A percentile compares a stretch with the other conserved stretches of the same genome.
These are phyloP conservation scores for Colletotrichum tropicale DNA, from an alignment of 2,329 filamentous ascomycete species.

Conservation along the genomic window DNA sequence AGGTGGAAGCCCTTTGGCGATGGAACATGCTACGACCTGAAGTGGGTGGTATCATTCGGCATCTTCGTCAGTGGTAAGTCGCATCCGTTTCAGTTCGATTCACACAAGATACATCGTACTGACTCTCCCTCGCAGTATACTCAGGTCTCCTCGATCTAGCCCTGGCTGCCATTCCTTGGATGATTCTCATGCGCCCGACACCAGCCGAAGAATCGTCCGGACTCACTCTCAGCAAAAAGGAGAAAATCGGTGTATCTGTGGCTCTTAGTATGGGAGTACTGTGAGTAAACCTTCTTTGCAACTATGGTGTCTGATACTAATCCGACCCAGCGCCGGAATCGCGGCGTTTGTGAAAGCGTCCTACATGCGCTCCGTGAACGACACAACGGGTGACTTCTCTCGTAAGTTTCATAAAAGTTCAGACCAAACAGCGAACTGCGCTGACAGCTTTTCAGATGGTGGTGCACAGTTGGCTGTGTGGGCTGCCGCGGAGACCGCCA, in stretches of 20 bases:
- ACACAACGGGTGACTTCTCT: conserved; percentile 8
- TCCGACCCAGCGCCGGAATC: conserved; percentile 15
- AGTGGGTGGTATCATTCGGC: conserved; percentile 12
- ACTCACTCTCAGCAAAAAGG: conserved; percentile 27
- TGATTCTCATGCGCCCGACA: conserved; percentile 33
- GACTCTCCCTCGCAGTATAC: conserved; percentile 21
- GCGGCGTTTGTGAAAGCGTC: conserved; percentile 22
- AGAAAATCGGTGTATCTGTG: conserved; percentile 38
- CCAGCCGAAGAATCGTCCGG: conserved; percentile 7
- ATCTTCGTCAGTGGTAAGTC: conserved; percentile 14
- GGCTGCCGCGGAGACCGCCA: conserved; percentile 32
- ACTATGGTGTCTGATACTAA: background rate
- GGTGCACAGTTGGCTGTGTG: conserved; percentile 11
- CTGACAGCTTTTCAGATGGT: conserved; percentile 26
- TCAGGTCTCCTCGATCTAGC: conserved; percentile 39
- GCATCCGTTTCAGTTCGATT: rapidly evolving
- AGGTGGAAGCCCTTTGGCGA: conserved; percentile 19
- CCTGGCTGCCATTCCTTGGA: conserved; percentile 40
- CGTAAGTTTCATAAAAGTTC: background rate
- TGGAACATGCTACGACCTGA: conserved; percentile 11
- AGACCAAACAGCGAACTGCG: background rate
- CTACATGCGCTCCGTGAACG: conserved; percentile 14
- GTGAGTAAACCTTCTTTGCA: background rate
- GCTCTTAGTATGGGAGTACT: conserved; percentile 35
- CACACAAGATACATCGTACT: background rate